These are phyloP conservation scores for Mesembryanthemum crystallinum DNA, from an alignment of 148 eudicot genomes.

Conservation along the genomic window DNA sequence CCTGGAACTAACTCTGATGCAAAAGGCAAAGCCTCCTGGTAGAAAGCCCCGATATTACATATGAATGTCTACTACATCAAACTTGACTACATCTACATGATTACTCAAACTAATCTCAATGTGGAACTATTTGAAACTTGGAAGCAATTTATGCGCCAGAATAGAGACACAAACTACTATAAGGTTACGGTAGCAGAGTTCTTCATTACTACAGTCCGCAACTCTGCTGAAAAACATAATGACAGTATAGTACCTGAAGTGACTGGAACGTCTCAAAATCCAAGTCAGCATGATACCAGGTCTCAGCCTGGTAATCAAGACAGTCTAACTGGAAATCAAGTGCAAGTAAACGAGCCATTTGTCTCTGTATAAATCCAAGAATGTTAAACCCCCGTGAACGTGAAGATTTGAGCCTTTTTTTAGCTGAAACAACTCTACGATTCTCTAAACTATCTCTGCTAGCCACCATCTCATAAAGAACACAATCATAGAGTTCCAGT, in stretches of 20 bases:
- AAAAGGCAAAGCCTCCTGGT: background rate
- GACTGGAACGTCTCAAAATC: slow-evolving; percentile 88
- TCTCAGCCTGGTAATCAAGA: slow-evolving; percentile 83
- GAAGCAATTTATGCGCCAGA: background rate
- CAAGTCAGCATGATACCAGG: slow-evolving; percentile 96
- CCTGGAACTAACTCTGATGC: background rate
- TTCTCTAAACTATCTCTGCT: slow-evolving; percentile 80
- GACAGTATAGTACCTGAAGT: slow-evolving; percentile 64
- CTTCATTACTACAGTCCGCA: background rate
- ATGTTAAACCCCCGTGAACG: slow-evolving; percentile 70
- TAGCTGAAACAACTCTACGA: slow-evolving; percentile 47
- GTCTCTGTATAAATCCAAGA: slow-evolving; percentile 87
- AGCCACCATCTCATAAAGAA: slow-evolving; percentile 97
- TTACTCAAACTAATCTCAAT: background rate
- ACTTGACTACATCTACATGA: background rate
- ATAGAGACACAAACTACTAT: background rate
- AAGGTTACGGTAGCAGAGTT: background rate
- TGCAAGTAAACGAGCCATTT: slow-evolving; percentile 72
- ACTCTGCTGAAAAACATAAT: background rate
- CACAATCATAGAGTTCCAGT: slow-evolving; percentile 84
- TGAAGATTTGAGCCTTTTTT: slow-evolving; percentile 51
- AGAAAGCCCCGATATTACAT: slow-evolving; percentile 5
- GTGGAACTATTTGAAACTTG: background rate
- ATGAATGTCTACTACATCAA: background rate
- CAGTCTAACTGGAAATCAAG: slow-evolving; percentile 97